Evolutionary conservation across 1,284 basidiomycete genomes (phyloP), one percentile per base, ranked within the genome.

Genomic region (Ceraceosorus bombacis): DNA sequence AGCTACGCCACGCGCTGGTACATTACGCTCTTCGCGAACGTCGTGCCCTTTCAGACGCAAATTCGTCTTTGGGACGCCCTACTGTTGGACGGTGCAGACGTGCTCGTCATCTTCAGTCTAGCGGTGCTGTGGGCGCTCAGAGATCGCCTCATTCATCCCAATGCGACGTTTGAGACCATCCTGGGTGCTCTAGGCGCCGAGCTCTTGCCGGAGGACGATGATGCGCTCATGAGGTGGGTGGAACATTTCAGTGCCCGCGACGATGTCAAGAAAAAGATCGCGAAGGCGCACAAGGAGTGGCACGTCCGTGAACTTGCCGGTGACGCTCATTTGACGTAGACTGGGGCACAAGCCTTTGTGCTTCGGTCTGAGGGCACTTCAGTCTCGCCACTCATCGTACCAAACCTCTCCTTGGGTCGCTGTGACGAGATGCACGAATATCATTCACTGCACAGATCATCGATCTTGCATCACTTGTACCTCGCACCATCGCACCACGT

Each of bases 1-100:
- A 86, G 90, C 13, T 99, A 94, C 78, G 94, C 91, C 40, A 97
- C 94, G 1, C 96, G 96, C 78, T 98, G 94, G 93, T 98, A 96
- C 79, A 98, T 99, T 78, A 98, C 95, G 2, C 81, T 98, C 13
- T 80, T 78, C 51, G 86, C 91, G 56, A 96, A 95, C 76, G 88
- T 88, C 1, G 86, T 98, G n/a, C 92, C 94, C 10, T 98, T 95
- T 78, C 88, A 92, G 79, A 90, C 88, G 51, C 92, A 96, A 80
- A 80, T 98, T 48, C 83, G 95, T 60, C 76, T 99, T 27, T 98
- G 94, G 94, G 94, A 99, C 78, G 89, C 85, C 1, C 88, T 94
- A 73, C 81, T 96, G 53, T 79, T 94, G 27, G 91, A 96, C 65
- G 95, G 95, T 5, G 83, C 85, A 70, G 93, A 98, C 41, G 81